Base-by-base conservation (phyloP, 1,139 yeast genomes). In the Yamadazyma sp. region DNA sequence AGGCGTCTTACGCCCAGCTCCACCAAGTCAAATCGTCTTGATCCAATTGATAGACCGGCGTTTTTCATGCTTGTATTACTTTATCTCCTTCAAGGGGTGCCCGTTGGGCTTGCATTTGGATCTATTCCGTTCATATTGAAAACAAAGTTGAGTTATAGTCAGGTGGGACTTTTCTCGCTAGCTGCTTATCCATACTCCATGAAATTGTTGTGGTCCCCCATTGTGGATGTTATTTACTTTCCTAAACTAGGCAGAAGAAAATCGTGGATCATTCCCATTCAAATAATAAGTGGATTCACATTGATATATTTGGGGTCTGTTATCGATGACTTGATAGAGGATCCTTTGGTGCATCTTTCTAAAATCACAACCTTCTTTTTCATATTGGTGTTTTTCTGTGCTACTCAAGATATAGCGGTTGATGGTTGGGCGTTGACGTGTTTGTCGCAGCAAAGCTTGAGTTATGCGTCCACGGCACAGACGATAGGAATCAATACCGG, bases 351-450 rank as follows among this genome's bases (percentile, higher is more conserved):
- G 14, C 78, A 85, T 50, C 63, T 87, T 44, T 55, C 65, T 4
- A 56, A 59, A 9, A 78, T 88, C 44, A 82, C 90, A 0, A 37
- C 64, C 17, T 73, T 79, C 41, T 92, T 92, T 62, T 86, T 90
- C 52, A 47, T 80, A 15, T 65, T 94, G 42, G 92, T 92, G 31
- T 78, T 92, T 43, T 70, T 92, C 43, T 90, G 97, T 64, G 97
- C 98, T 2, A 92, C 99, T 0, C 98, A 92, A 60, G 99, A 92
- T 58, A 92, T 92, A 40, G 97, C 98, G 1, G 98, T 92, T 12
- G 99, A 92, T 62, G 98, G 98, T 6, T 92, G 98, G 98, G 97
- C 97, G 0, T 67, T 92, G 54, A 92, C 97, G 1, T 79, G 92
- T 37, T 68, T 92, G 38, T 80, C 90, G 13, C 82, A 81, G 17